Base-by-base conservation (phyloP, 257 asterid species). In the Primulina tabacum region DNA sequence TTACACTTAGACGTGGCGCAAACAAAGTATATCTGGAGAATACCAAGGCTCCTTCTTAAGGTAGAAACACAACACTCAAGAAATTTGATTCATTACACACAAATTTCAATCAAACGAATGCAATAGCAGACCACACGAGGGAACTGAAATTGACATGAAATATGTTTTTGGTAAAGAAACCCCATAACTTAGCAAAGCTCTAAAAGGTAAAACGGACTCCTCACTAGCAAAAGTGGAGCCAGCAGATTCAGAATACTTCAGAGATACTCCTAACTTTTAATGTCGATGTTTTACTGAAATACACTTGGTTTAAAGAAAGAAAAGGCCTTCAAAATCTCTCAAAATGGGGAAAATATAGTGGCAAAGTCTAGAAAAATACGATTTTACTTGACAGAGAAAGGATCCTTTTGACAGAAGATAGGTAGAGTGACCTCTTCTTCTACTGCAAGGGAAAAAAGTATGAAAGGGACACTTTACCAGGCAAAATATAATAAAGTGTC, bases 381-480 rank as follows among this genome's bases (percentile, higher is more conserved):
- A 61, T 10, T 21, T 68, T 74, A 69, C 78, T 75, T 74, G 70
- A 72, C 40, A 64, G 57, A 71, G 62, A 82, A 82, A 82, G 68
- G 76, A 75, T 52, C 70, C 72, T 75, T 78, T 56, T 68, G 40
- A 62, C 73, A 74, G 71, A 64, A 74, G 76, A 77, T 78, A 73
- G 86, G 89, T 83, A 65, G 77, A 74, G 60, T 73, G 82, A 82
- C 76, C 79, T 66, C 88, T 82, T 88, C 74, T 71, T 88, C 74
- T 71, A 21, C 81, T 56, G 72, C 79, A 88, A 81, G 87, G 70
- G 80, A 24, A 75, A 75, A 79, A 79, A 76, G 71, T 73, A n/a
- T 16, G 95, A 85, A 43, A 76, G 60, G 64, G 89, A 89, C 90
- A 80, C 65, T 67, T 71, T 80, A 90, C 92, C 96, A 82, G 87